Conservation (phyloP, 176 grass and related monocot genomes). For the Ensete glaucum region DNA sequence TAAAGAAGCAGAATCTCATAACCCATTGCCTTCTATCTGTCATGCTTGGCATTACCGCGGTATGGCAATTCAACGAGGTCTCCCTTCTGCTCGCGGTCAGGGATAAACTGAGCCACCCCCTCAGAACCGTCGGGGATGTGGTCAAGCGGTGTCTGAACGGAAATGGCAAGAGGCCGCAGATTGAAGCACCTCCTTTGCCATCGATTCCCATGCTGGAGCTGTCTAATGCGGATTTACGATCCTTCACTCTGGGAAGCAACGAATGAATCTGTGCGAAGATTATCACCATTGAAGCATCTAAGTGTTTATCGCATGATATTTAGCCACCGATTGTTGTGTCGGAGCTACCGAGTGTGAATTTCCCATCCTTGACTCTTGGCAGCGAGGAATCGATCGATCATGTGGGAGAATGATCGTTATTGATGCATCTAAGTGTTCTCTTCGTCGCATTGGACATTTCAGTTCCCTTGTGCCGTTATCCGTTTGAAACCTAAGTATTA, state of each 20-base stretch:
- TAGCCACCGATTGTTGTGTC: constrained; percentile 9
- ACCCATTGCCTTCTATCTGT: constrained; percentile 34
- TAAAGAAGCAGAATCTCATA: constrained; percentile 33
- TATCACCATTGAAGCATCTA: too few relatives aligned
- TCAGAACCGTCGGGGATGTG: constrained; percentile 20
- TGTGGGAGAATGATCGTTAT: background rate
- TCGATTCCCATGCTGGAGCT: background rate
- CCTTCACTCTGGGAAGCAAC: background rate
- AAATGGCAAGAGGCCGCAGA: constrained; percentile 3
- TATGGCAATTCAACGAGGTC: constrained; percentile 33
- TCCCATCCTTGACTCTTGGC: background rate
- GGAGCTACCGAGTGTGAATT: background rate
- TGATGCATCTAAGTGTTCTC: too few relatives aligned
- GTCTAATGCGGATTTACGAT: background rate
- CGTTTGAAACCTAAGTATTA: too few relatives aligned
- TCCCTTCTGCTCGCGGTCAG: constrained; percentile 16
- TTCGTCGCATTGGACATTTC: background rate
- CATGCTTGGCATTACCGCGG: constrained; percentile 18
- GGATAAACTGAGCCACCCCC: constrained; percentile 23
- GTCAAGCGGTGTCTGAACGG: constrained; percentile 16
- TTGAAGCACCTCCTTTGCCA: constrained; percentile 11
- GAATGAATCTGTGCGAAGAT: background rate
- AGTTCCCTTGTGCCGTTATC: background rate
- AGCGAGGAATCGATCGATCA: background rate
- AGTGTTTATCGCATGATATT: too few relatives aligned